A percentile compares a stretch with the other conserved stretches of the same genome.
phyloP scores from a whole-genome alignment of 2,329 filamentous ascomycete species.

The Fusarium brachygibbosum region DNA sequence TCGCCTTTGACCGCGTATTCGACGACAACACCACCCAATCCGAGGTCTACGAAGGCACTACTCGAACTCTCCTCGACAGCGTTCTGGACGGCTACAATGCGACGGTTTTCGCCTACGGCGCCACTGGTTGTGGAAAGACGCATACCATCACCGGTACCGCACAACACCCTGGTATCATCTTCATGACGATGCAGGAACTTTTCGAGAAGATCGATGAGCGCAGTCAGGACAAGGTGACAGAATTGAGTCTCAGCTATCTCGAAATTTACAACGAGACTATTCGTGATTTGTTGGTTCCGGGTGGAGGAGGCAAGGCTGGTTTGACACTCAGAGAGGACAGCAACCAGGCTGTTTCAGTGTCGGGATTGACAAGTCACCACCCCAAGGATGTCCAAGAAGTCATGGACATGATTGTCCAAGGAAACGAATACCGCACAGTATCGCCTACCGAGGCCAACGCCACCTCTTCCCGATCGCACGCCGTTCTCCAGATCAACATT shows the following conservation, averaged over 20 bases:
- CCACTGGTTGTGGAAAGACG: constrained; percentile 97
- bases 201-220: constrained; percentile 96
- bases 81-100: constrained; percentile 98
- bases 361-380: constrained; percentile 90
- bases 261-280: constrained; percentile 99
- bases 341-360: constrained; percentile 91
- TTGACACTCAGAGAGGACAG: constrained; percentile 95
- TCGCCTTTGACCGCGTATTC: constrained; percentile 96
- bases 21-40: constrained; percentile 93
- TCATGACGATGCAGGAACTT: constrained; percentile 98
- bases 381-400: constrained; percentile 94
- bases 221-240: constrained; percentile 87
- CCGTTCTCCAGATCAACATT: constrained; percentile 96
- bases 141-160: constrained; percentile 96
- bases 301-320: constrained; percentile 79
- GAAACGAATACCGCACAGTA: constrained; percentile 94
- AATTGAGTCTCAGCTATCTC: constrained; percentile 92
- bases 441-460: constrained; percentile 98
- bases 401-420: constrained; percentile 98
- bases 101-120: constrained; percentile 97
- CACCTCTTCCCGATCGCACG: constrained; percentile 96
- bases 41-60: constrained; percentile 96
- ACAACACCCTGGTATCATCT: constrained; percentile 96
- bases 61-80: constrained; percentile 88
- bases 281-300: constrained; percentile 90